Evolutionary conservation across 2,329 filamentous ascomycete genomes (phyloP), one percentile per base, ranked within the genome.

Genomic region (Microcyclospora pomicola): DNA sequence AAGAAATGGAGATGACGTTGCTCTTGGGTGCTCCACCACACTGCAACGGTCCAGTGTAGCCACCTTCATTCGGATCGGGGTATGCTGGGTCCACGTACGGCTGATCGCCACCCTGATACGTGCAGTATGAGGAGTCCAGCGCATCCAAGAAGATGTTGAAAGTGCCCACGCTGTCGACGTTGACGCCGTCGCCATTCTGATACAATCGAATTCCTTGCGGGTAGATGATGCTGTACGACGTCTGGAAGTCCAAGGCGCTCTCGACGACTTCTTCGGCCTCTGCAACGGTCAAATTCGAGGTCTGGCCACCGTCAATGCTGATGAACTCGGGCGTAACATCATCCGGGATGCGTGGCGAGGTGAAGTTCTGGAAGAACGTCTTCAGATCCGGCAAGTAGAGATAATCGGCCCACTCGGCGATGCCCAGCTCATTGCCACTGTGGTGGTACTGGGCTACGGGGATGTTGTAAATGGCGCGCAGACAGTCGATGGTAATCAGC

Each of bases 1-100:
- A 82, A 0, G 73, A 78, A 10, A 71, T 73, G 34, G 67, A 71
- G 49, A 82, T 68, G 7, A 75, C 69, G 38, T 73, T 69, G 1
- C 35, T 40, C 12, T 29, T 34, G 12, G 39, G 37, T 10, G 35
- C 37, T 12, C 41, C 44, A 32, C 48, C 48, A 28, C 48, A 50
- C 35, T 45, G 40, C n/a, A 48, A 37, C n/a, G 36, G 38, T 5
- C 39, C 41, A 9, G 16, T 37, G 28, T 40, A 42, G 11, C 43
- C 41, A 9, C 39, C 32, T 33, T 35, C 35, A 12, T 38, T 40
- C 6, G 41, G 42, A 30, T 41, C 37, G 2, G 45, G 41, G 24
- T 46, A 47, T 12, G 33, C 28, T 6, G 43, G 41, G 35, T 47
- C 44, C 2, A 46, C 15, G 29, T 47, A 45, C 11, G 44, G 44